Evolutionary conservation across 768 basidiomycete genomes (phyloP), one percentile per base, ranked within the genome.

Genomic region (Lactarius evosmus): DNA sequence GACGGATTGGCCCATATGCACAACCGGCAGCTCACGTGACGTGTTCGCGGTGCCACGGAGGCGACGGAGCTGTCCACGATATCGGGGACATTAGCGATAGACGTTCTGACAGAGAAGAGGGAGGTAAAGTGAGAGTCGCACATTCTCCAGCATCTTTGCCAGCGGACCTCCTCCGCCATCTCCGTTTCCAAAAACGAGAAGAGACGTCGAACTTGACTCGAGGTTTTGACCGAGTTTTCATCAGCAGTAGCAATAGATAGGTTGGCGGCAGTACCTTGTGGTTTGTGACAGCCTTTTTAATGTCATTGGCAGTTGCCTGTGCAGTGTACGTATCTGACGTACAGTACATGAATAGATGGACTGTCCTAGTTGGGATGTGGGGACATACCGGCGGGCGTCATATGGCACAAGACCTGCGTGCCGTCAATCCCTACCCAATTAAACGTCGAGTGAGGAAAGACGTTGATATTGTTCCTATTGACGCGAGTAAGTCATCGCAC

Each of bases 351-450:
- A 38, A 30, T 49, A n/a, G 19, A 7, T 16, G 5, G 8, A 40
- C 3, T 1, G 8, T 27, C 8, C 5, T 19, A 25, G 6, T 0
- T 11, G 6, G 46, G 33, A 14, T 17, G 36, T 7, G 14, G 33
- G 17, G 14, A 71, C 80, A 62, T 66, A 78, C 85, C 88, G 76
- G 89, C 88, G 34, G 96, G 96, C 4, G 95, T 98, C 95, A 99
- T 96, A 71, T 99, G 97, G 71, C 93, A 97, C 33, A 98, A 75
- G 14, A 98, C 88, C 73, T 98, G 97, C 0, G 87, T 88, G 14
- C 95, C 94, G 72, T 99, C 97, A 64, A 97, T 88, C 19, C 95
- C 95, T 30, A 91, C 87, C 93, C 93, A 97, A 73, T 96, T 98
- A 78, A 99, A 99, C 0, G 94, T 95, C 2, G 92, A 87, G 72